Conservation (phyloP, 2,329 filamentous ascomycete genomes). For the Cladosporium colombiae region DNA sequence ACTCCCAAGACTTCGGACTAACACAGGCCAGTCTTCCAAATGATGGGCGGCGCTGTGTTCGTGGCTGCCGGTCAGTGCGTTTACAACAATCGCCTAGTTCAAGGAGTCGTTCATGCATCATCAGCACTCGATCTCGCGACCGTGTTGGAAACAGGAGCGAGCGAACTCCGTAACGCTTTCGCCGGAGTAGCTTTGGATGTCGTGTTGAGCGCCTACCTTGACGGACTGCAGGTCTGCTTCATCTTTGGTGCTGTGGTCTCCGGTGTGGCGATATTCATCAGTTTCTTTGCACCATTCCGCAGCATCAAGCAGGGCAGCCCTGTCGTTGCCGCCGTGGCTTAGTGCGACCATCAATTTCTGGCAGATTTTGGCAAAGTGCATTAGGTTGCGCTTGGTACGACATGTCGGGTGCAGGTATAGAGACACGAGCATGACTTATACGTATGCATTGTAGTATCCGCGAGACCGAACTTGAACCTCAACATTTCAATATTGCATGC, state of each 20-base stretch:
- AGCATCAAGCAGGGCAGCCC: neutral
- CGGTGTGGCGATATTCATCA: neutral
- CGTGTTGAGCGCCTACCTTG: neutral
- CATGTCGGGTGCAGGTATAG: neutral
- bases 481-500: neutral
- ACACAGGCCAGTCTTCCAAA: too few relatives aligned
- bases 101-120: neutral
- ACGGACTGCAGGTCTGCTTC: neutral
- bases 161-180: neutral
- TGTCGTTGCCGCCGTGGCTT: neutral
- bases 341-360: neutral
- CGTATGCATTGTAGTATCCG: too few relatives aligned
- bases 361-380: neutral
- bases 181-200: neutral
- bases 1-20: too few relatives aligned
- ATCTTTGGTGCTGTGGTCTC: neutral
- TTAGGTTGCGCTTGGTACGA: neutral
- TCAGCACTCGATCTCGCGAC: neutral
- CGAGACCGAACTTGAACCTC: neutral
- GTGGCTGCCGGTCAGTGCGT: too few relatives aligned
- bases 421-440: too few relatives aligned
- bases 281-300: neutral
- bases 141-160: neutral
- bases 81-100: too few relatives aligned
- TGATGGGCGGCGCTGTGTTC: too few relatives aligned